phyloP scores from a whole-genome alignment of 306 rosid genomes.

The Sesbania bispinosa region DNA sequence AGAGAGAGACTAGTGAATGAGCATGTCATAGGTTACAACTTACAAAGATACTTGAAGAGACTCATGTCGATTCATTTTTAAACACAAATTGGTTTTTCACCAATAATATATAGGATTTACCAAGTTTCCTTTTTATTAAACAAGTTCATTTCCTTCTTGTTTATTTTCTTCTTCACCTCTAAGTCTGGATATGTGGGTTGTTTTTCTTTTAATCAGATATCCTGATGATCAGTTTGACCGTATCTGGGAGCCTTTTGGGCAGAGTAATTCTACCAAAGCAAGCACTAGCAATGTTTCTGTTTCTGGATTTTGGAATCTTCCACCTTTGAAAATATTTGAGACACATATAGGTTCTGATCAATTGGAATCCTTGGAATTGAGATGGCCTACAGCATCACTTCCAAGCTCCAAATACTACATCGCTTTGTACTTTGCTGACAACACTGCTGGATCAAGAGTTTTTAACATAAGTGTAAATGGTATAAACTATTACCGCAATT shows the following conservation, averaged over 20 bases:
- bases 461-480: slow-evolving; percentile 62
- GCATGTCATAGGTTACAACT: slow-evolving; percentile 4
- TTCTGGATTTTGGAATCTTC: slow-evolving; percentile 87
- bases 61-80: neutral
- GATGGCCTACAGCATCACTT: slow-evolving; percentile 67
- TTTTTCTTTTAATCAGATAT: slow-evolving; percentile 39
- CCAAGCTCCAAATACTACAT: slow-evolving; percentile 52
- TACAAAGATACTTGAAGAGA: neutral
- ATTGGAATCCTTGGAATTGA: slow-evolving; percentile 45
- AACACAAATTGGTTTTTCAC: neutral
- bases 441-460: slow-evolving; percentile 42
- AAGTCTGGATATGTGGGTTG: neutral
- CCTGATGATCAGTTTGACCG: slow-evolving; percentile 92
- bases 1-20: neutral
- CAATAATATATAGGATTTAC: neutral
- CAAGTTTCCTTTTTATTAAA: neutral
- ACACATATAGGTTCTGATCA: slow-evolving; percentile 45
- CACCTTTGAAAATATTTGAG: slow-evolving; percentile 64
- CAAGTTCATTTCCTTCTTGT: too few species aligned
- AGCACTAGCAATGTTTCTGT: slow-evolving; percentile 50
- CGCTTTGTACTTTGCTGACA: slow-evolving; percentile 81
- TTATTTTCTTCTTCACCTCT: neutral
- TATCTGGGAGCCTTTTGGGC: slow-evolving; percentile 61
- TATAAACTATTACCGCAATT: slow-evolving; percentile 45
- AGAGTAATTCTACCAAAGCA: slow-evolving; percentile 24